Evolutionary conservation across 2,329 filamentous ascomycete genomes (phyloP).

Genomic region (Venturia pyrina): DNA sequence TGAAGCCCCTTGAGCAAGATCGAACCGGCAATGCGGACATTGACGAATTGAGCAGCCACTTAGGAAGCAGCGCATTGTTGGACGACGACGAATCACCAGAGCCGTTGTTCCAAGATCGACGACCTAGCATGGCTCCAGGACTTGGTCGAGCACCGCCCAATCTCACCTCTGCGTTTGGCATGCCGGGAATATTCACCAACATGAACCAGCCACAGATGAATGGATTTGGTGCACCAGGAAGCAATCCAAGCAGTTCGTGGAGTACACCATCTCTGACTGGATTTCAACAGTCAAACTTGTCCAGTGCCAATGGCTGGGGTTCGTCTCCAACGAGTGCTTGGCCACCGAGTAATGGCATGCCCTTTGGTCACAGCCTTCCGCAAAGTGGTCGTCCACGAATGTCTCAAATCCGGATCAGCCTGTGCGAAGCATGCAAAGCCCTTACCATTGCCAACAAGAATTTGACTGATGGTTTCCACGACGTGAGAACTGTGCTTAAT

Average conservation of each 20-base stretch:
- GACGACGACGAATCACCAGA: slow-evolving; percentile 61
- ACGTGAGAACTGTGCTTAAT: slow-evolving; percentile 51
- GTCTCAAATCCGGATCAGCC: slow-evolving; percentile 15
- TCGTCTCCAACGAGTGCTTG: neutral
- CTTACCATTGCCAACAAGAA: slow-evolving; percentile 34
- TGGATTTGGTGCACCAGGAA: neutral
- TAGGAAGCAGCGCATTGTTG: slow-evolving; percentile 84
- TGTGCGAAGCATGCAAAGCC: slow-evolving; percentile 56
- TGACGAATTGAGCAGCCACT: slow-evolving; percentile 64
- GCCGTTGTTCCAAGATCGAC: slow-evolving; percentile 22
- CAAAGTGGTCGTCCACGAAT: neutral
- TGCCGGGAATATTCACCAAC: slow-evolving; percentile 3
- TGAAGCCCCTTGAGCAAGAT: slow-evolving; percentile 41
- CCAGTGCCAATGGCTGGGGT: slow-evolving; percentile 1
- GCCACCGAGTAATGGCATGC: neutral
- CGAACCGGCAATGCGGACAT: slow-evolving; percentile 42
- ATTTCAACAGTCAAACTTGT: neutral
- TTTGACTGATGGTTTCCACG: slow-evolving; percentile 54
- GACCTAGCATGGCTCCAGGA: slow-evolving; percentile 26
- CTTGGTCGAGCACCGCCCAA: slow-evolving; percentile 22
- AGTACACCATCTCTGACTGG: neutral
- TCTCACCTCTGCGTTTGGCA: slow-evolving; percentile 27
- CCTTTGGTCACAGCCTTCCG: neutral
- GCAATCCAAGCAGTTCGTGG: slow-evolving; percentile 1
- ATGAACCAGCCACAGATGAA: slow-evolving; percentile 3